Conservation (phyloP, 1,139 yeast genomes). For the Scheffersomyces stambukii region DNA sequence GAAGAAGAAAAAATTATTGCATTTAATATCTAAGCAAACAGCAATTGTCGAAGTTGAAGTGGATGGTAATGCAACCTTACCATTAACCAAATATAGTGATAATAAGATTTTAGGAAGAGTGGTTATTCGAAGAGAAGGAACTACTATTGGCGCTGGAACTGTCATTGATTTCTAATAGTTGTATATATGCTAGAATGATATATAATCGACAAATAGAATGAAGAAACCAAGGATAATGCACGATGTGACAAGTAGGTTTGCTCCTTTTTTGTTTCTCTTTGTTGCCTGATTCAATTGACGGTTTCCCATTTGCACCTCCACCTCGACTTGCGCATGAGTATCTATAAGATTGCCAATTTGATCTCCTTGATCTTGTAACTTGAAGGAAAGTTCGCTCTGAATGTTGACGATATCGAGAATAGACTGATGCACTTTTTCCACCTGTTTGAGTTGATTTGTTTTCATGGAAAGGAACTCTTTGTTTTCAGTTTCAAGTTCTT, state of each 20-base stretch:
- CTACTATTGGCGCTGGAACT: slow-evolving; percentile 84
- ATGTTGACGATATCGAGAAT: slow-evolving; percentile 76
- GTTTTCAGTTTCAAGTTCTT: slow-evolving; percentile 69
- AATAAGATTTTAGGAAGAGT: slow-evolving; percentile 72
- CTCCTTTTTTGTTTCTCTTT: slow-evolving; percentile 63
- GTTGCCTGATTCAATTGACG: slow-evolving; percentile 69
- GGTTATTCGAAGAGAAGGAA: slow-evolving; percentile 81
- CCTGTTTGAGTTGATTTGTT: slow-evolving; percentile 63
- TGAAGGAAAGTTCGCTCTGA: slow-evolving; percentile 74
- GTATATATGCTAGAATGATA: slow-evolving; percentile 21
- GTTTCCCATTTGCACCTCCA: slow-evolving; percentile 73
- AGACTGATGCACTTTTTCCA: slow-evolving; percentile 68
- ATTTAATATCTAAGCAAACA: slow-evolving; percentile 66
- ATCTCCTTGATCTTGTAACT: slow-evolving; percentile 71
- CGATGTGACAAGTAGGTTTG: slow-evolving; percentile 58
- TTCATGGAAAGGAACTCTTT: slow-evolving; percentile 58
- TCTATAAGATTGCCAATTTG: slow-evolving; percentile 65
- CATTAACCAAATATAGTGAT: slow-evolving; percentile 56
- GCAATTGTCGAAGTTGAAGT: slow-evolving; percentile 71
- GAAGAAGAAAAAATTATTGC: slow-evolving; percentile 58
- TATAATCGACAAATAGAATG: slow-evolving; percentile 59
- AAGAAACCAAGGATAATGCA: slow-evolving; percentile 62
- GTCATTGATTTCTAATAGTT: slow-evolving; percentile 26
- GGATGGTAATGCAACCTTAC: slow-evolving; percentile 50
- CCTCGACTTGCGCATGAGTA: slow-evolving; percentile 65